Base-by-base conservation (phyloP, 2,329 filamentous ascomycete genomes). In the Didymella keratinophila region DNA sequence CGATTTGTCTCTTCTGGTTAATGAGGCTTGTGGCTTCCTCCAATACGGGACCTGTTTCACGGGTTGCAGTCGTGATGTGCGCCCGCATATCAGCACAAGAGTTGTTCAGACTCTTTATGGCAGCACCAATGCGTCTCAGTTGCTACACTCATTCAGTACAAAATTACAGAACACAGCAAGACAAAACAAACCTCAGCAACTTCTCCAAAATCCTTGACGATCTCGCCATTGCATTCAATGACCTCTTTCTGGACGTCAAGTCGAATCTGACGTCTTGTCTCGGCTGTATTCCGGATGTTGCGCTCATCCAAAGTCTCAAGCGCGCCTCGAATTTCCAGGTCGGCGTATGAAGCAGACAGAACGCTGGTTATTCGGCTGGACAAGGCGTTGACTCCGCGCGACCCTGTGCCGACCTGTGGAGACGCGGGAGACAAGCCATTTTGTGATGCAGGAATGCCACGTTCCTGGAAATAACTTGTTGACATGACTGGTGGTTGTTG, bases 211-310 rank as follows among this genome's bases (percentile, higher is more conserved):
- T 97, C 92, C 52, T 86, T 83, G 58, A 98, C 87, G 63, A 98
- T 91, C 64, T 92, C 87, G 48, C 91, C 93, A 86, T 98, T 97
- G 78, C 90, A 93, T 64, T 94, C 87, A 56, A 98, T 93, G 36
- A 97, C 91, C 72, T 98, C 93, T 75, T 90, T 94, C 74, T 98
- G 93, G 1, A 96, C 83, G 72, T 96, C 88, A 1, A 96, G 78
- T 16, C 93, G 87, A 16, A 98, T 79, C 58, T 91, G 89, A 6
- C 94, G 87, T 50, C 95, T 86, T 2, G 88, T 89, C 65, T 93
- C 90, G 10, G 91, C 84, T 12, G 87, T 91, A 73, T 96, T 97
- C 54, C 84, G 80, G 14, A 93, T 76, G 0, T 84, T 83, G 34
- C 91, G 85, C 48, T 86, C 80, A 77, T 97, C 94, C 20, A 98